Base-by-base conservation (phyloP, 176 grass and related monocot species). In the Oryza meyeriana region DNA sequence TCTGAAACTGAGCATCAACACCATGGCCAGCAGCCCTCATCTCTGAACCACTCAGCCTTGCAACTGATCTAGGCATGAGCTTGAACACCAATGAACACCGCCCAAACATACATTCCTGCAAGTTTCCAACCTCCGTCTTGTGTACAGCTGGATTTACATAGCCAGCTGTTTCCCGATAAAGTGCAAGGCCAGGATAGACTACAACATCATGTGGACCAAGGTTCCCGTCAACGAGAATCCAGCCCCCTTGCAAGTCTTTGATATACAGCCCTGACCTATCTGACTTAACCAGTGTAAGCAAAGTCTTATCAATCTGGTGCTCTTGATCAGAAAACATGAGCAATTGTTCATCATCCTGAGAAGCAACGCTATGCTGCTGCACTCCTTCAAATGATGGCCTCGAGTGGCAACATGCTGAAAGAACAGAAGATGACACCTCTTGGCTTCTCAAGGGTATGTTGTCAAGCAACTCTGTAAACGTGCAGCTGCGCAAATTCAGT, bases 391-490 rank as follows among this genome's bases (percentile, higher is more conserved):
- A 87, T 72, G 94, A 94, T 11, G 89, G 89, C 67, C 91, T 92
- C 18, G 89, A 94, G 74, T 94, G 91, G 34, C 91, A 97, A 76
- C 89, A 94, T 30, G 87, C 85, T 20, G 94, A 94, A 80, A 97
- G 91, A 78, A 97, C 89, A 24, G 94, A 97, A 7, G 94, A 97
- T 17, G 94, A 94, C 38, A 97, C 84, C 61, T 94, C 94, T n/a
- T 86, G 76, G 64, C 82, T 86, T 72, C 94, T 92, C 67, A 94
- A 87, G 16, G 91, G 94, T 32, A 92, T 72, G 65, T 97, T 94
- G 87, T 97, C 94, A 13, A 97, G 90, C 76, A 97, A 79, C 29
- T 88, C 87, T 12, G 84, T 79, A 82, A 97, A 94, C n/a, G 88
- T 85, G 55, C 81, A 90, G 74, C 87, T 92, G 18, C 91, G 85